Evolutionary conservation across 2,329 filamentous ascomycete genomes (phyloP).

Genomic region (Helminthosporium solani): DNA sequence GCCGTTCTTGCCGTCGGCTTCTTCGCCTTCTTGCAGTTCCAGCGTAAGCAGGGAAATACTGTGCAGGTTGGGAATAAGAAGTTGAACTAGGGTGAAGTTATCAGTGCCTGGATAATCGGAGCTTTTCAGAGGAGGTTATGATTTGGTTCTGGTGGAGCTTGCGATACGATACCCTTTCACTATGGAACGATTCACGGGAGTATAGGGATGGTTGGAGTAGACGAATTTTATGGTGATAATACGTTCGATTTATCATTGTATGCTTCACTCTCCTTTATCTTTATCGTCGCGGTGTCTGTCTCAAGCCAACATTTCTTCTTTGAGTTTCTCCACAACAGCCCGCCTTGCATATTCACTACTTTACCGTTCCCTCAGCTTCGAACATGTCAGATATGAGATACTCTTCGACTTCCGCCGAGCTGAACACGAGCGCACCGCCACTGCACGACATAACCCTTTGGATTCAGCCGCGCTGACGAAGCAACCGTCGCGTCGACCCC

Average conservation of each 20-base stretch:
- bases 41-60: slow-evolving; percentile 37
- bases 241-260: no score
- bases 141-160: not conserved
- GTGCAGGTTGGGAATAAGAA: slow-evolving; percentile 42
- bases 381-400: not conserved
- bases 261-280: no score
- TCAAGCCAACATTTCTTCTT: no score
- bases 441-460: not conserved
- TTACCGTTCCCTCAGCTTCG: no score
- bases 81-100: slow-evolving; percentile 25
- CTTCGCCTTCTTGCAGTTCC: slow-evolving; percentile 41
- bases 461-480: not conserved
- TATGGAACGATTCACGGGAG: not conserved
- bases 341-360: no score
- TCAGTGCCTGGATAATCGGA: not conserved
- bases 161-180: slow-evolving; percentile 1
- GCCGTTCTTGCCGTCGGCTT: slow-evolving; percentile 32
- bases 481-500: no score
- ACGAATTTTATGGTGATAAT: no score
- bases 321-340: no score
- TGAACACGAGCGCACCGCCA: not conserved
- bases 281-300: no score
- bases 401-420: not conserved
- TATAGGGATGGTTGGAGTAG: no score
- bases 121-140: no score